These are phyloP conservation scores for Sarocladium oryzae DNA, from an alignment of 2,329 filamentous ascomycete species.

Conservation along the genomic window DNA sequence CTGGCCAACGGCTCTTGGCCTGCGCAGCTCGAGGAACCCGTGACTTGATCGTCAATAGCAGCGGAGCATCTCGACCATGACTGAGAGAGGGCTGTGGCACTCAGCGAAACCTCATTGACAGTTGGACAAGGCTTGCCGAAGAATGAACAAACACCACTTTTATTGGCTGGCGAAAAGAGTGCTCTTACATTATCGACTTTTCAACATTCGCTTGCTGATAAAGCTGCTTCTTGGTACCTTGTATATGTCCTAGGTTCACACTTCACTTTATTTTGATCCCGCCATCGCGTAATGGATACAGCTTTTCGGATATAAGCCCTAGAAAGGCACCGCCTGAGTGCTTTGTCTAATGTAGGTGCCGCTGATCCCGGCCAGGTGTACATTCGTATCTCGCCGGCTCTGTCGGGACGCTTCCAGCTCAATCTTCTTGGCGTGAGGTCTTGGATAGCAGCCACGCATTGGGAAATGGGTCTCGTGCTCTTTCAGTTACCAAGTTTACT, in stretches of 20 bases:
- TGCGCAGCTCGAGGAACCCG: neutral
- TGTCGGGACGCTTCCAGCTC: neutral
- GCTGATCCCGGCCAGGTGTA: too few species aligned
- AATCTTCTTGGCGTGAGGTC: neutral
- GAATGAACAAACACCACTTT: neutral
- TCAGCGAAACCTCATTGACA: constrained; percentile 5
- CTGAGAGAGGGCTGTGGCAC: neutral
- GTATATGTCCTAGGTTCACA: too few species aligned
- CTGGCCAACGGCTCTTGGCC: neutral
- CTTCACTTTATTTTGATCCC: too few species aligned
- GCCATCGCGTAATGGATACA: too few species aligned
- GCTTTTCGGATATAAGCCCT: too few species aligned
- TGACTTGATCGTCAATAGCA: neutral
- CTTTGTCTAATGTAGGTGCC: too few species aligned
- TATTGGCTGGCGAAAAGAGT: too few species aligned
- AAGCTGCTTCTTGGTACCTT: too few species aligned
- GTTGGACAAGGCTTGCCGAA: neutral
- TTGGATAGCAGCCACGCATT: neutral
- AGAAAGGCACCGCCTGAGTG: too few species aligned
- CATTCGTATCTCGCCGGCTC: neutral
- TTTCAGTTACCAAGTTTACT: too few species aligned
- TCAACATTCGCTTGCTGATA: too few species aligned
- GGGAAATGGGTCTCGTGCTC: neutral
- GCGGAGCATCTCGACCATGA: neutral
- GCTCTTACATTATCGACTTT: too few species aligned